phyloP scores from a whole-genome alignment of 305 asterid genomes.

The Plantago rigida region DNA sequence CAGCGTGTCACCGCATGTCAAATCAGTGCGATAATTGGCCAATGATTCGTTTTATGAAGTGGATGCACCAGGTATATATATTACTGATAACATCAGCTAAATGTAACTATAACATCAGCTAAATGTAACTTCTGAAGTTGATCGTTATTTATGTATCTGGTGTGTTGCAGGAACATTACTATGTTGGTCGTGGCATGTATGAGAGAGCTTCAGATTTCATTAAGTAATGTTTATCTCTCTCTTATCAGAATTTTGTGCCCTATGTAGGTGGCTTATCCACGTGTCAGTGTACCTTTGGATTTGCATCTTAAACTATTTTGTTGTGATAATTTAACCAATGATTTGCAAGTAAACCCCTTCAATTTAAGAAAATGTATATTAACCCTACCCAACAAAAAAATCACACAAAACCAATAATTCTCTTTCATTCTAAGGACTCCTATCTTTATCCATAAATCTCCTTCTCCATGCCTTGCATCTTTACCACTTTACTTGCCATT shows the following conservation, averaged over 20 bases:
- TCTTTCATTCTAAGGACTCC: too few species aligned
- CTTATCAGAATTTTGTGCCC: conserved; percentile 4
- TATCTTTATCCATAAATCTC: too few species aligned
- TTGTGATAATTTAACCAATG: too few species aligned
- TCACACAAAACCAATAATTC: too few species aligned
- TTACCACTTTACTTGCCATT: too few species aligned
- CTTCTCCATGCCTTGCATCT: too few species aligned
- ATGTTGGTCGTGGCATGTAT: conserved; percentile 95
- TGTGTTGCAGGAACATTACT: conserved; percentile 73
- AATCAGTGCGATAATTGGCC: conserved; percentile 58
- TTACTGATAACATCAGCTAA: conserved; percentile 19
- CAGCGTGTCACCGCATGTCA: conserved; percentile 74
- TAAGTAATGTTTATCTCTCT: conserved; percentile 44
- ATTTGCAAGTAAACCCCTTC: too few species aligned
- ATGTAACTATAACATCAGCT: conserved; percentile 21
- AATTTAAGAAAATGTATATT: too few species aligned
- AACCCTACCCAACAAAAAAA: too few species aligned
- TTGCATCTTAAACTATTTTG: too few species aligned
- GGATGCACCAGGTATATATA: conserved; percentile 92
- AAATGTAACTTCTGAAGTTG: conserved; percentile 13
- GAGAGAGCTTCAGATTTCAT: conserved; percentile 82
- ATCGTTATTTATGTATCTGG: conserved; percentile 16
- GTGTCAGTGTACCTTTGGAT: too few species aligned
- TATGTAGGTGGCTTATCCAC: background rate
- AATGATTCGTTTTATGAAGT: conserved; percentile 63